Percentiles rank a stretch among this genome's conserved stretches.
Evolutionary conservation across 2,329 filamentous ascomycete genomes (phyloP).

Genomic region (Aspergillus flavus): DNA sequence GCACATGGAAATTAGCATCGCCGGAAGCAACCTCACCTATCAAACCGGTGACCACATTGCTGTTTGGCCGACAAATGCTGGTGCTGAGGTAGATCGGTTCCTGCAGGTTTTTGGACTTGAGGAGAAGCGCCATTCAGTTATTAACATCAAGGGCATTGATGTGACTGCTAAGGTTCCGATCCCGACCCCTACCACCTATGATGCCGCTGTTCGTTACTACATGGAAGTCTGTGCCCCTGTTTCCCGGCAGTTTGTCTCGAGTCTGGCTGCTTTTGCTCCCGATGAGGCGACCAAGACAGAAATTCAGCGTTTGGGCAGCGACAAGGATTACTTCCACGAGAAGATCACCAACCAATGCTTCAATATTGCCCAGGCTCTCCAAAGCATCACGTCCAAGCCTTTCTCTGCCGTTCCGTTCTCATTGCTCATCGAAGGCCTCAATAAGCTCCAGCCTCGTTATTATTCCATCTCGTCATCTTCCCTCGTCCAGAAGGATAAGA

Average conservation of each 20-base stretch:
- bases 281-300: slow-evolving; percentile 82
- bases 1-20: slow-evolving; percentile 92
- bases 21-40: slow-evolving; percentile 85
- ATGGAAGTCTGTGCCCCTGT: slow-evolving; percentile 95
- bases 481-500: slow-evolving; percentile 87
- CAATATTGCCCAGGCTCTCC: slow-evolving; percentile 86
- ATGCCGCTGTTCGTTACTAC: slow-evolving; percentile 90
- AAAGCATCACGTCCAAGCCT: slow-evolving; percentile 70
- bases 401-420: slow-evolving; percentile 92
- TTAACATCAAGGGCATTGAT: slow-evolving; percentile 88
- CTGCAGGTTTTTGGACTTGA: slow-evolving; percentile 74
- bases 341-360: slow-evolving; percentile 79
- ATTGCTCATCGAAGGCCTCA: slow-evolving; percentile 87
- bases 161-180: slow-evolving; percentile 97
- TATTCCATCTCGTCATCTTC: slow-evolving; percentile 99
- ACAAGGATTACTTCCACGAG: slow-evolving; percentile 94
- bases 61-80: slow-evolving; percentile 94
- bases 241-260: slow-evolving; percentile 91
- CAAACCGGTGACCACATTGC: slow-evolving; percentile 97
- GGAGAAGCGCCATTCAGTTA: slow-evolving; percentile 77
- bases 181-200: slow-evolving; percentile 94
- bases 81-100: slow-evolving; percentile 88
- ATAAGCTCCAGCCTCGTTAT: slow-evolving; percentile 95
- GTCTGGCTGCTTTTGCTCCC: slow-evolving; percentile 85
- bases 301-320: slow-evolving; percentile 82